Conservation (phyloP, 192 early-diverging fungal species). For the Backusella macrospora region DNA sequence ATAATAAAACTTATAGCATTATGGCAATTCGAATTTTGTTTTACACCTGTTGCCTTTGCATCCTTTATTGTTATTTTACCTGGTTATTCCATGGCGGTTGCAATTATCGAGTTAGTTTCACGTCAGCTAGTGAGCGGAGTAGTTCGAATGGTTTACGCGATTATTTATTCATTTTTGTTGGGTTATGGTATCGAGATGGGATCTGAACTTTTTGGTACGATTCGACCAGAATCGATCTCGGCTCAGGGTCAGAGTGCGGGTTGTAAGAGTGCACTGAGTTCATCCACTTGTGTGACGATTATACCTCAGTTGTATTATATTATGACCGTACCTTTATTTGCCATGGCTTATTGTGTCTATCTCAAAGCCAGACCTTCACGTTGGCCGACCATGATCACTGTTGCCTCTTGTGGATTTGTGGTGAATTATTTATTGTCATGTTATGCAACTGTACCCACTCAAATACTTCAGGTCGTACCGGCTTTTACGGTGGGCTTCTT, state of each 20-base stretch:
- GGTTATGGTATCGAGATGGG: slow-evolving; percentile 75
- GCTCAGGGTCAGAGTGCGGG: not conserved
- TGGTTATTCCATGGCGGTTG: slow-evolving; percentile 79
- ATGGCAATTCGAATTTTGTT: slow-evolving; percentile 58
- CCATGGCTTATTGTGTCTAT: slow-evolving; percentile 46
- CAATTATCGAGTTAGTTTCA: slow-evolving; percentile 86
- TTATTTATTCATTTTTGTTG: slow-evolving; percentile 77
- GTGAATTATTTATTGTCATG: slow-evolving; percentile 57
- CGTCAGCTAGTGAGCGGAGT: slow-evolving; percentile 89
- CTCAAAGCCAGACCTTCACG: slow-evolving; percentile 59
- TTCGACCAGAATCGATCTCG: not conserved
- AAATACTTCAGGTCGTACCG: slow-evolving; percentile 69
- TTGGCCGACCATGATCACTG: slow-evolving; percentile 71
- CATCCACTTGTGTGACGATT: slow-evolving; percentile 1
- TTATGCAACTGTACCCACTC: slow-evolving; percentile 52
- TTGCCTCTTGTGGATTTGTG: slow-evolving; percentile 69
- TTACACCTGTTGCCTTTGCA: slow-evolving; percentile 60
- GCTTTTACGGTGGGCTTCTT: slow-evolving; percentile 79
- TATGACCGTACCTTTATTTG: slow-evolving; percentile 53
- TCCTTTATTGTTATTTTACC: slow-evolving; percentile 68
- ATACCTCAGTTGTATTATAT: slow-evolving; percentile 45
- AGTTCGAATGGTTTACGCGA: slow-evolving; percentile 78
- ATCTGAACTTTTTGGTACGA: slow-evolving; percentile 14
- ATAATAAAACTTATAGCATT: slow-evolving; percentile 17
- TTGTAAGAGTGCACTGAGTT: not conserved